These are phyloP conservation scores for Hypoxylon intermedium DNA, from an alignment of 495 filamentous ascomycete species.

Conservation along the genomic window DNA sequence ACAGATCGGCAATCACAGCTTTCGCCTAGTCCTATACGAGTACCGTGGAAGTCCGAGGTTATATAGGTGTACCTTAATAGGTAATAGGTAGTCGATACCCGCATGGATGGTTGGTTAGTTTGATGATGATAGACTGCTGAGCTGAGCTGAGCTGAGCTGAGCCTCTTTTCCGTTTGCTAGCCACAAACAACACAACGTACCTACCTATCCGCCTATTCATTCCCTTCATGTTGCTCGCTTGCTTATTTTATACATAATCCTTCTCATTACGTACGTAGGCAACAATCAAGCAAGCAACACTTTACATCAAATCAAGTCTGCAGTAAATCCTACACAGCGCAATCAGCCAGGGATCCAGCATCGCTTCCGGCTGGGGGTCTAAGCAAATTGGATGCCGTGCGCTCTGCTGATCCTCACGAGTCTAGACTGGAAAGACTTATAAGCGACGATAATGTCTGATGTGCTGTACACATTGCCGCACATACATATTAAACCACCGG, in stretches of 20 bases:
- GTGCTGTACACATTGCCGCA: no score
- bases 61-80: no score
- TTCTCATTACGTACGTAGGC: not conserved
- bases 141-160: no score
- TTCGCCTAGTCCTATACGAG: conserved; percentile 17
- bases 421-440: no score
- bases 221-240: not conserved
- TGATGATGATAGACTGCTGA: no score
- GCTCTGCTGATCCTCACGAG: not conserved
- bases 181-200: conserved; percentile 16
- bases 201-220: no score
- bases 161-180: conserved; percentile 1
- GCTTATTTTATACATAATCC: not conserved
- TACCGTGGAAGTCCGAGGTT: no score
- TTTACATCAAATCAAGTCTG: not conserved
- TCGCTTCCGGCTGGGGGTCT: not conserved
- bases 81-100: no score
- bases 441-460: no score
- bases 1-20: conserved; percentile 26
- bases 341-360: not conserved
- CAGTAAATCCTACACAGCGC: not conserved
- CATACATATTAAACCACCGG: no score
- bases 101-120: no score
- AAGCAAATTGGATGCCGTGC: not conserved
- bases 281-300: not conserved